A percentile compares a stretch with the other conserved stretches of the same genome.
These are phyloP conservation scores for Tricholoma hemisulphureum DNA, from an alignment of 768 basidiomycete genomes.

Conservation along the genomic window DNA sequence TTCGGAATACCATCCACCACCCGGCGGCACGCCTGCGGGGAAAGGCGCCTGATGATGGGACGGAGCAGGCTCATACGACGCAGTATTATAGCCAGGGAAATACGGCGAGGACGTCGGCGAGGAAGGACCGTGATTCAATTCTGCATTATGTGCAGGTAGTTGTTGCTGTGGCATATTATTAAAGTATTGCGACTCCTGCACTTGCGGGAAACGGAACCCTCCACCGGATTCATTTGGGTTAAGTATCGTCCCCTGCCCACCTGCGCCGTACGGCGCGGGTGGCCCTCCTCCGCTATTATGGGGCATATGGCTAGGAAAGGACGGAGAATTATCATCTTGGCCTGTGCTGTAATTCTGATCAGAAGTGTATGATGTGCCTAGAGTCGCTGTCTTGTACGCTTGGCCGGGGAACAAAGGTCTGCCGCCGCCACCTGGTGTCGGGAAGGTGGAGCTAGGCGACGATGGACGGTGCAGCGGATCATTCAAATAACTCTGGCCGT, in stretches of 20 bases:
- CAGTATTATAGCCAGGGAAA: too few relatives aligned
- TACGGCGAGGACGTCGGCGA: too few relatives aligned
- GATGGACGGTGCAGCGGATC: conserved; percentile 24
- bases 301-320: background rate
- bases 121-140: conserved; percentile 5
- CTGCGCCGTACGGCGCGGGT: conserved; percentile 7
- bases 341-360: background rate
- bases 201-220: conserved; percentile 28
- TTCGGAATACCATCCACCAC: conserved; percentile 21
- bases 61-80: conserved; percentile 9
- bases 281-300: conserved; percentile 5
- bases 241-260: background rate
- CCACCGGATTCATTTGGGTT: background rate
- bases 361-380: conserved; percentile 6
- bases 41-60: conserved; percentile 17
- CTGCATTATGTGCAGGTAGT: conserved; percentile 11
- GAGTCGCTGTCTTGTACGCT: too few relatives aligned
- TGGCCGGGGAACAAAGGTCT: too few relatives aligned
- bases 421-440: conserved; percentile 7
- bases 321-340: too few relatives aligned
- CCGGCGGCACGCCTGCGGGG: conserved; percentile 18
- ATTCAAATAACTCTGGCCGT: conserved; percentile 12
- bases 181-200: conserved; percentile 17
- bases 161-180: conserved; percentile 10
- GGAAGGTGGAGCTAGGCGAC: conserved; percentile 12